phyloP scores from a whole-genome alignment of 495 filamentous ascomycete species.

The Neurospora sp. region DNA sequence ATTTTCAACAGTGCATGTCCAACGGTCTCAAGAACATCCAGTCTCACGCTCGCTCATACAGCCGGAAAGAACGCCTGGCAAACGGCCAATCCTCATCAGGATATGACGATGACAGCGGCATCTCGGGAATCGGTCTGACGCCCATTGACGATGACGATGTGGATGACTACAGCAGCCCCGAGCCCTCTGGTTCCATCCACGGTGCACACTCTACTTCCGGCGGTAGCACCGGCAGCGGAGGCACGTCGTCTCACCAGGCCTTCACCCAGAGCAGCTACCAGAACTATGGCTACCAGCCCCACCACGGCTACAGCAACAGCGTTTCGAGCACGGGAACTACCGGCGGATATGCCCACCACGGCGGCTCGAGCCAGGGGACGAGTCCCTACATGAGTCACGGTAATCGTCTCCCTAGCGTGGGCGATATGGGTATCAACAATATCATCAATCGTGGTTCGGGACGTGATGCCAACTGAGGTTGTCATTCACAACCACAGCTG shows the following conservation, averaged over 20 bases:
- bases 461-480: slow-evolving; percentile 4
- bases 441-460: slow-evolving; percentile 40
- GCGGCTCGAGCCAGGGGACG: slow-evolving; percentile 21
- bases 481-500: not conserved
- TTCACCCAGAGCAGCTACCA: slow-evolving; percentile 13
- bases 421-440: slow-evolving; percentile 46
- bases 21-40: slow-evolving; percentile 50
- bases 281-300: slow-evolving; percentile 14
- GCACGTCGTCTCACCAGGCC: slow-evolving; percentile 19
- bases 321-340: slow-evolving; percentile 28
- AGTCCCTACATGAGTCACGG: slow-evolving; percentile 38
- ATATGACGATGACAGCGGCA: slow-evolving; percentile 42
- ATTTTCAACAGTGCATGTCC: slow-evolving; percentile 41
- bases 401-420: slow-evolving; percentile 38
- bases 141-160: slow-evolving; percentile 39
- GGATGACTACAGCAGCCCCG: slow-evolving; percentile 38
- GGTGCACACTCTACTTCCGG: slow-evolving; percentile 25
- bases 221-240: slow-evolving; percentile 21
- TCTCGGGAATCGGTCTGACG: slow-evolving; percentile 39
- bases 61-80: slow-evolving; percentile 42
- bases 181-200: slow-evolving; percentile 13
- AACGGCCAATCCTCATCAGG: slow-evolving; percentile 26
- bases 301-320: slow-evolving; percentile 35
- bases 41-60: slow-evolving; percentile 38
- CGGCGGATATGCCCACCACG: slow-evolving; percentile 5